These are phyloP conservation scores for Rhynchosporium secalis DNA, from an alignment of 2,329 filamentous ascomycete genomes.

Conservation along the genomic window DNA sequence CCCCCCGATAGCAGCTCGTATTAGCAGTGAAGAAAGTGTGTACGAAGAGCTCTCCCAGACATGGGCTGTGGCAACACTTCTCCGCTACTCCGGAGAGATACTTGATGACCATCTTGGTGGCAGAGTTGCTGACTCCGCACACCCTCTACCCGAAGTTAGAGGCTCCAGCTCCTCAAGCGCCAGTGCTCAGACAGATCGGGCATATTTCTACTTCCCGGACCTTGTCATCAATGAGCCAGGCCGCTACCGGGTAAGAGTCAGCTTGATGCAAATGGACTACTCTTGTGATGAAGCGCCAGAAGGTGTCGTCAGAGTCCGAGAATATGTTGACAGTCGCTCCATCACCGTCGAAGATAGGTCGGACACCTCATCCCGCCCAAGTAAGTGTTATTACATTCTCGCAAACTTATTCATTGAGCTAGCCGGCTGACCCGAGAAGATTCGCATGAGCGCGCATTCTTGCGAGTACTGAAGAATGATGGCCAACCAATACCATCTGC, in stretches of 20 bases:
- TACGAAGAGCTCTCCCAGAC: constrained; percentile 35
- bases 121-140: constrained; percentile 35
- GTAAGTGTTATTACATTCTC: constrained; percentile 24
- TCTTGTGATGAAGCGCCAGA: constrained; percentile 28
- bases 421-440: constrained; percentile 33
- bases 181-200: constrained; percentile 27
- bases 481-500: constrained; percentile 32
- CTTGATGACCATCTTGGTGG: constrained; percentile 34
- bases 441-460: constrained; percentile 33
- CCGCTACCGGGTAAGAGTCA: constrained; percentile 35
- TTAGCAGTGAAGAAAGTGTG: constrained; percentile 32
- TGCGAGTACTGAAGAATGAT: constrained; percentile 34
- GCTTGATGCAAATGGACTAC: constrained; percentile 38
- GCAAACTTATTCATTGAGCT: not conserved
- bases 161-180: constrained; percentile 17
- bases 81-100: constrained; percentile 34
- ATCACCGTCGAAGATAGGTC: constrained; percentile 33
- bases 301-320: constrained; percentile 30
- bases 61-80: constrained; percentile 36
- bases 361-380: constrained; percentile 29
- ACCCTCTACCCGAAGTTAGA: constrained; percentile 32
- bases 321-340: constrained; percentile 35
- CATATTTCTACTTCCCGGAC: constrained; percentile 39
- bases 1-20: constrained; percentile 34
- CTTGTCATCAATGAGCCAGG: constrained; percentile 36